These are phyloP conservation scores for Wickerhamomyces ciferrii DNA, from an alignment of 805 yeast species.

Conservation along the genomic window DNA sequence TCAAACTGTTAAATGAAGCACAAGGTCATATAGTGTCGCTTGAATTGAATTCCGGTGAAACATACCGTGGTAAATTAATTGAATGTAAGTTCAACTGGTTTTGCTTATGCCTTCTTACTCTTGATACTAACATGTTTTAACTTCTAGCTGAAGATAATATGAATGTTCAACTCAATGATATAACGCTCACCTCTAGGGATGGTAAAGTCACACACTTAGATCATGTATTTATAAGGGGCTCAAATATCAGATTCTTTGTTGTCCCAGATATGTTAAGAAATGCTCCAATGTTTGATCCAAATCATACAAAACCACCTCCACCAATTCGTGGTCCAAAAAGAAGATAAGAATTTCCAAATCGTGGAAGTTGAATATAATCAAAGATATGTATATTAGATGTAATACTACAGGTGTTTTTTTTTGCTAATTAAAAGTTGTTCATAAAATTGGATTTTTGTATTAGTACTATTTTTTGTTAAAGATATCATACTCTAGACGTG, in stretches of 20 bases:
- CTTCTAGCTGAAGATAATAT: constrained; percentile 69
- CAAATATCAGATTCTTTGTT: constrained; percentile 76
- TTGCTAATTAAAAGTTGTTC: background rate
- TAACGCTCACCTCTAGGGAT: constrained; percentile 68
- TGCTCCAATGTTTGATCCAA: constrained; percentile 80
- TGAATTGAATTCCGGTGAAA: constrained; percentile 81
- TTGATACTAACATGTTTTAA: constrained; percentile 11
- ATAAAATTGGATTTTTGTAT: background rate
- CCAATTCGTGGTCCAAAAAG: constrained; percentile 60
- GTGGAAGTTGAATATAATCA: too few relatives aligned
- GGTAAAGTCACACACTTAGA: constrained; percentile 75
- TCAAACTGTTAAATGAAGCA: constrained; percentile 81
- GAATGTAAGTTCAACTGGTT: constrained; percentile 40
- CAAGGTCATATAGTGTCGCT: constrained; percentile 82
- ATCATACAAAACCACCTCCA: constrained; percentile 60
- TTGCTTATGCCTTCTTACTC: background rate
- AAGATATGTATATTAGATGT: background rate
- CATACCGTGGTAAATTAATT: constrained; percentile 79
- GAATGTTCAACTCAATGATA: constrained; percentile 85
- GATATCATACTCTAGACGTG: constrained; percentile 17
- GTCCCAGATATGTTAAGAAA: constrained; percentile 85
- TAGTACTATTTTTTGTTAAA: constrained; percentile 7
- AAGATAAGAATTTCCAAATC: constrained; percentile 13
- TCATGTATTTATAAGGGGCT: constrained; percentile 87
- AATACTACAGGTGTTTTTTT: background rate